phyloP scores from a whole-genome alignment of 2,329 filamentous ascomycete species.

The Periconia sp. region DNA sequence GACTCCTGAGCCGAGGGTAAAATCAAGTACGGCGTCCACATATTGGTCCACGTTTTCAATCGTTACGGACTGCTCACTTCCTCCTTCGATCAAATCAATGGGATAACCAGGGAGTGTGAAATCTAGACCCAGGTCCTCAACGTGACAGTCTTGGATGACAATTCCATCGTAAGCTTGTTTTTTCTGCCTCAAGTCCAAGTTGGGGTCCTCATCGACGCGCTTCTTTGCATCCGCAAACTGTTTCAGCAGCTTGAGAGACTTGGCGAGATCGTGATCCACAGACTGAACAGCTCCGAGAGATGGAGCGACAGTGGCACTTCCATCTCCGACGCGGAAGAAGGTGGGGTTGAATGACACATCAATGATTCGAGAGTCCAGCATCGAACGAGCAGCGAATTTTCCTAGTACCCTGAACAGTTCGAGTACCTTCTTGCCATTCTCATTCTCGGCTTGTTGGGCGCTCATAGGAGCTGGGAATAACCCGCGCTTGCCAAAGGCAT shows the following conservation, averaged over 20 bases:
- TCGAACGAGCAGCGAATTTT: constrained; percentile 95
- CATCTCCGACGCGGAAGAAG: constrained; percentile 92
- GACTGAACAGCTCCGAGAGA: constrained; percentile 87
- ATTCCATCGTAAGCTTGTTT: constrained; percentile 69
- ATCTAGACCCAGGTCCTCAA: constrained; percentile 89
- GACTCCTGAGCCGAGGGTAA: constrained; percentile 87
- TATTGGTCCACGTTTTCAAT: constrained; percentile 92
- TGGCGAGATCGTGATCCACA: constrained; percentile 83
- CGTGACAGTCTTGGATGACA: constrained; percentile 70
- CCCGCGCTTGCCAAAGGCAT: constrained; percentile 79
- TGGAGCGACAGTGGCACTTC: constrained; percentile 67
- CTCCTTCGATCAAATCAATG: constrained; percentile 78
- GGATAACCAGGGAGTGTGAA: constrained; percentile 94
- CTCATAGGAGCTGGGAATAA: constrained; percentile 92
- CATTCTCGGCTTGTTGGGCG: constrained; percentile 69
- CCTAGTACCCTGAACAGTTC: constrained; percentile 91
- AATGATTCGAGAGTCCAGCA: constrained; percentile 97
- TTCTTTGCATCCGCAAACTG: constrained; percentile 84
- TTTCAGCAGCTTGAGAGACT: constrained; percentile 83
- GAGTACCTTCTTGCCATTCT: constrained; percentile 84
- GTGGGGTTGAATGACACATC: constrained; percentile 97
- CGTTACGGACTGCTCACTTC: constrained; percentile 73
- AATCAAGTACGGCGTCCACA: constrained; percentile 84
- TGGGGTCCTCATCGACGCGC: constrained; percentile 71
- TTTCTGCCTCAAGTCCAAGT: constrained; percentile 70